A percentile compares a stretch with the other conserved stretches of the same genome.
phyloP scores from a whole-genome alignment of 2,329 filamentous ascomycete genomes.

The Aspergillus neoniger region DNA sequence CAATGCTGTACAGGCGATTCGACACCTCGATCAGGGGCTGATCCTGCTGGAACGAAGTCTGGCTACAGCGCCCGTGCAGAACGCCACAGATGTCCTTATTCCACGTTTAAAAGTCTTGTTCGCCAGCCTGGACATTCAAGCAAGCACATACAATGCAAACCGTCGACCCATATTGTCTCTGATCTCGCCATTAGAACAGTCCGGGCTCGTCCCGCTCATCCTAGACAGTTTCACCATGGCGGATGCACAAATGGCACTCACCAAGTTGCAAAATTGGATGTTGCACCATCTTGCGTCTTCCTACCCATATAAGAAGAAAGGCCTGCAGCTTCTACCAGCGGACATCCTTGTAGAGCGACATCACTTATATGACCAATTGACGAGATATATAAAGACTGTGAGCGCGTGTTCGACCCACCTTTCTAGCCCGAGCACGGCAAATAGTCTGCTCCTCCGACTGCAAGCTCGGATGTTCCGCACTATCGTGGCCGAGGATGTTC shows the following conservation, averaged over 20 bases:
- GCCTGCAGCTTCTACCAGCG: conserved; percentile 7
- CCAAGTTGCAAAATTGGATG: conserved; percentile 26
- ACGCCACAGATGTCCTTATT: conserved; percentile 16
- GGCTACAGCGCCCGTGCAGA: neutral
- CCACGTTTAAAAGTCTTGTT: conserved; percentile 18
- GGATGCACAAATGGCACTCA: neutral
- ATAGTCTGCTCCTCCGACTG: neutral
- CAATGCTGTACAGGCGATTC: conserved; percentile 23
- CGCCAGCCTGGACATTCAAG: conserved; percentile 25
- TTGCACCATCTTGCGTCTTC: conserved; percentile 20
- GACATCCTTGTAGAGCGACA: conserved; percentile 13
- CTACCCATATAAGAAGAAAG: conserved; percentile 12
- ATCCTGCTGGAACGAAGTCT: conserved; percentile 21
- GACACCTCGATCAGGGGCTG: conserved; percentile 29
- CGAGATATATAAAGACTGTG: neutral
- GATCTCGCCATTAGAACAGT: neutral
- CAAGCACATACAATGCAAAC: conserved; percentile 20
- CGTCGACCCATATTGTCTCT: conserved; percentile 14
- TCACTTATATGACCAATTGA: neutral
- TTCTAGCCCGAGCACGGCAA: neutral
- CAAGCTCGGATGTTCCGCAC: neutral
- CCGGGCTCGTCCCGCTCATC: neutral
- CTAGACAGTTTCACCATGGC: neutral
- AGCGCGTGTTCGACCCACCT: neutral
- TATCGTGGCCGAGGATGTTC: neutral